These are phyloP conservation scores for Vaccinium corymbosum DNA, from an alignment of 148 eudicot species.

Conservation along the genomic window DNA sequence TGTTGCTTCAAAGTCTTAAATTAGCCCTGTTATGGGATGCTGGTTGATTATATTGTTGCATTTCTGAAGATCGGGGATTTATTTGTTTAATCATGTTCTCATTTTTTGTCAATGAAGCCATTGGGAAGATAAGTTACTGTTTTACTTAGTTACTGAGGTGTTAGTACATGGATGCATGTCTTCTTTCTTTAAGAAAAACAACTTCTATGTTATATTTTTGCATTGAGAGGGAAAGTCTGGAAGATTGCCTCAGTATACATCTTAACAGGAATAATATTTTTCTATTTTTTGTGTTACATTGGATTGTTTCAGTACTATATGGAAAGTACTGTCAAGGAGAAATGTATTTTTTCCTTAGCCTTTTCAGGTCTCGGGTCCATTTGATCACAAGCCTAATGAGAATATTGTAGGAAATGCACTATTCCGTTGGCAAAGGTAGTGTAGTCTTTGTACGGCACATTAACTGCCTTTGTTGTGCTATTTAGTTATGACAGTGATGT, in stretches of 20 bases:
- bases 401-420: constrained; percentile 65
- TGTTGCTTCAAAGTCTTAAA: not conserved
- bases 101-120: not conserved
- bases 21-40: not conserved
- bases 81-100: not conserved
- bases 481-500: not conserved
- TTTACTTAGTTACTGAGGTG: not conserved
- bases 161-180: not conserved
- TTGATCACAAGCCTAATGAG: constrained; percentile 54
- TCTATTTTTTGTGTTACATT: not conserved
- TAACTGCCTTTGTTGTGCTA: not conserved
- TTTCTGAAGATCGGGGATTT: not conserved
- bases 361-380: constrained; percentile 71
- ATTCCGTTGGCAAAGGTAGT: constrained; percentile 95
- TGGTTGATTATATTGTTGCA: not conserved
- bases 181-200: not conserved
- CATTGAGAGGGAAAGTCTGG: not conserved
- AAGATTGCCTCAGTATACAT: not conserved
- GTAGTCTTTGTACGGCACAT: not conserved
- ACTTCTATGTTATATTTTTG: no score
- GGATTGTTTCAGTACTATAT: not conserved
- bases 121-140: not conserved
- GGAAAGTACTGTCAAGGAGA: not conserved
- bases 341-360: constrained; percentile 41
- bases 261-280: not conserved